Conservation (phyloP, 768 basidiomycete species). For the Serendipita sp. region DNA sequence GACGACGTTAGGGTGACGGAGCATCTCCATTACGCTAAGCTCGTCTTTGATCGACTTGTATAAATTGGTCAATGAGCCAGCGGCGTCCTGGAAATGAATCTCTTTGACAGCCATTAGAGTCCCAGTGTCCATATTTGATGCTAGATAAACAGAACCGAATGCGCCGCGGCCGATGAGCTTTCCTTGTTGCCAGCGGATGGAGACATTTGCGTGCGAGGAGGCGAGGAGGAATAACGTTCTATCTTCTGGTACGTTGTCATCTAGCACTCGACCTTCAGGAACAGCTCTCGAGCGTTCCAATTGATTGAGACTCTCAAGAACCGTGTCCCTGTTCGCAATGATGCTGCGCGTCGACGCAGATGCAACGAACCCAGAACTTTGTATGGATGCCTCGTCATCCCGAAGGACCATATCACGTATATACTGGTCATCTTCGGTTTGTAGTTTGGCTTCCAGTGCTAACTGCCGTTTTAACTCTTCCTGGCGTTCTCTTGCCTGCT, state of each 20-base stretch:
- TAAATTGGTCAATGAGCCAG: conserved; percentile 61
- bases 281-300: conserved; percentile 54
- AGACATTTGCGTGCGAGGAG: conserved; percentile 88
- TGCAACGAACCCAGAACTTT: conserved; percentile 11
- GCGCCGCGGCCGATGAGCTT: conserved; percentile 97
- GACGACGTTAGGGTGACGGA: conserved; percentile 93
- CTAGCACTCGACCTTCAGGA: conserved; percentile 78
- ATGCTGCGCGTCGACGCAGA: conserved; percentile 37
- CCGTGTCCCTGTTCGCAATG: conserved; percentile 63
- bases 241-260: conserved; percentile 87
- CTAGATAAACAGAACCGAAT: conserved; percentile 98
- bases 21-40: conserved; percentile 93
- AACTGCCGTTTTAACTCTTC: conserved; percentile 46
- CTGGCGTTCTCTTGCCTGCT: conserved; percentile 76
- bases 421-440: conserved; percentile 29
- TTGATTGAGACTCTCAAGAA: conserved; percentile 38
- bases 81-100: conserved; percentile 89
- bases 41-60: conserved; percentile 93
- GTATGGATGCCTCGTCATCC: conserved; percentile 3
- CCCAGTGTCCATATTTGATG: conserved; percentile 89
- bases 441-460: conserved; percentile 26
- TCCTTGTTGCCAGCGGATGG: conserved; percentile 96
- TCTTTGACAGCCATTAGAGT: conserved; percentile 99
- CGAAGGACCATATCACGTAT: conserved; percentile 1
- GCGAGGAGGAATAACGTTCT: conserved; percentile 88